A percentile compares a stretch with the other conserved stretches of the same genome.
Evolutionary conservation across 805 yeast species (phyloP).

Genomic region (Cyberlindnera xylosilytica): DNA sequence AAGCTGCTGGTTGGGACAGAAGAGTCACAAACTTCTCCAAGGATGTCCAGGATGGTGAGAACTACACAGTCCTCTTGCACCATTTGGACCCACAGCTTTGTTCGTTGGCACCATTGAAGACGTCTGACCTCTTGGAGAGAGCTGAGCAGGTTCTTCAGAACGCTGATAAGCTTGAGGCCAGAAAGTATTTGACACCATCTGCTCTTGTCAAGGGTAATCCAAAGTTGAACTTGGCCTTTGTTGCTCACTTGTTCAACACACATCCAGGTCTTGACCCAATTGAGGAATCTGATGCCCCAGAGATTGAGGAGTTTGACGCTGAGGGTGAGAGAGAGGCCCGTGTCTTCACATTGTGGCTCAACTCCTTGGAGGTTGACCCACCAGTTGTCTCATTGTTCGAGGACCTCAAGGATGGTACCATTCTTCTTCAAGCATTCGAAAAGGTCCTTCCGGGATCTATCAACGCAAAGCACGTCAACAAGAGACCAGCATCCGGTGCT

Average conservation of each 20-base stretch:
- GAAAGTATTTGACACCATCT: constrained; percentile 92
- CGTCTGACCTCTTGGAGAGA: constrained; percentile 66
- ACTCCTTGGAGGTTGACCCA: constrained; percentile 94
- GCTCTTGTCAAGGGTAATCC: constrained; percentile 96
- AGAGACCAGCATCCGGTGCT: constrained; percentile 69
- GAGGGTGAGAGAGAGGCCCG: constrained; percentile 99
- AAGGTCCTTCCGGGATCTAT: constrained; percentile 95
- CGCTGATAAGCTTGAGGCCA: constrained; percentile 88
- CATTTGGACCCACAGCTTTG: constrained; percentile 85
- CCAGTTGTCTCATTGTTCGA: constrained; percentile 89
- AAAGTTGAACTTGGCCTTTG: constrained; percentile 92
- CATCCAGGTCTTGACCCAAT: constrained; percentile 96
- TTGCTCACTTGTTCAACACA: constrained; percentile 94
- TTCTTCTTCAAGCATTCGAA: constrained; percentile 88
- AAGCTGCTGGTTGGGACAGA: constrained; percentile 87
- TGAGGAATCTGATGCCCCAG: constrained; percentile 86
- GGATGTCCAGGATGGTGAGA: constrained; percentile 93
- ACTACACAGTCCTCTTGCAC: constrained; percentile 83
- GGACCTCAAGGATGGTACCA: constrained; percentile 90
- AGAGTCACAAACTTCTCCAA: constrained; percentile 81
- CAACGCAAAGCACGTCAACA: constrained; percentile 73
- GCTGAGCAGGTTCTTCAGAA: constrained; percentile 84
- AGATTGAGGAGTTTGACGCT: constrained; percentile 97
- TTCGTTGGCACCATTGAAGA: constrained; percentile 79
- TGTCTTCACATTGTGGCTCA: constrained; percentile 96